Base-by-base conservation (phyloP, 768 basidiomycete genomes). In the Tubosaeta sp. region DNA sequence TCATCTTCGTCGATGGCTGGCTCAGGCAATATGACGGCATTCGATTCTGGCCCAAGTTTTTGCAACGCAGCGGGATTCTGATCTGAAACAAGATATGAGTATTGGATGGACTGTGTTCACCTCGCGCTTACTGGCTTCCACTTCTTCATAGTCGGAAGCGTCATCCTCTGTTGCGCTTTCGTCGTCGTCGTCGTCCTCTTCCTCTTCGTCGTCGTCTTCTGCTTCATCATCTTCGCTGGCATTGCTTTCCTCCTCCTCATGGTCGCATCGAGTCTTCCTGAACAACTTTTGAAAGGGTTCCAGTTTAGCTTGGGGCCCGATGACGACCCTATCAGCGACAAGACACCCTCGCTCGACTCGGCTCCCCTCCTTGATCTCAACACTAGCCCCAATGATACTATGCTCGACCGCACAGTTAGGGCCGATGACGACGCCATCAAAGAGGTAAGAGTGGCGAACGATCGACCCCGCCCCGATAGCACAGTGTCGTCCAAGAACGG, bases 21-120 rank as follows among this genome's bases (percentile, higher is more conserved):
- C n/a, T 65, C 66, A 1, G 91, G 90, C 92, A 91, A 97, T 45
- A 93, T 76, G 48, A 88, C 78, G 0, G 90, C 94, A 60, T 90
- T 86, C 2, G 85, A 82, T 46, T 79, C 81, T 11, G 73, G 63
- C n/a, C 93, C 93, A 27, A 94, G 72, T 35, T 74, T 65, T 22
- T 71, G 68, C 47, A 69, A 59, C 25, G 71, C 72, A 33, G 73
- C 65, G 9, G 70, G 69, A 29, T 74, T 75, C 65, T 83, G 84
- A 55, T 75, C 85, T 84, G 22, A 37, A 53, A 31, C 26, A 29
- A 45, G 45, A 52, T 8, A 37, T 55, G 33, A 57, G 25, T n/a
- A 46, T 16, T 25, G 25, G 43, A 41, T 27, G 5, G 22, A 29
- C 6, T 5, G 5, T 17, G 13, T 37, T 14, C 26, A 3, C 31